Conservation (phyloP, 495 filamentous ascomycete species). For the Cercophora scortea region DNA sequence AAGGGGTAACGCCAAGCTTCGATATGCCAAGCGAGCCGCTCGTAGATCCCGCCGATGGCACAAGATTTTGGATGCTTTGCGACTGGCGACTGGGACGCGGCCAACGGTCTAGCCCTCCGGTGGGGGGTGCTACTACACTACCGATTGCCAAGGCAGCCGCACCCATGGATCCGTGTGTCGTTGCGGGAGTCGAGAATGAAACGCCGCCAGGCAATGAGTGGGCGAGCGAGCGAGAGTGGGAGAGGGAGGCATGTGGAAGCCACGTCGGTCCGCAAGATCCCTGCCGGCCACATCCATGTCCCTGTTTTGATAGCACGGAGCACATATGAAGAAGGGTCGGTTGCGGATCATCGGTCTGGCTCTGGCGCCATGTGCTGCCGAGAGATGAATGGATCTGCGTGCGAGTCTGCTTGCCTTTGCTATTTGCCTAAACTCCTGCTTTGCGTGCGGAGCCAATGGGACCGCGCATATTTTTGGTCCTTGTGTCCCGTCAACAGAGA, state of each 20-base stretch:
- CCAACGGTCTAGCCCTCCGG: too few species aligned
- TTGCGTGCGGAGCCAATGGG: neutral
- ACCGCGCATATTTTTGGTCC: neutral
- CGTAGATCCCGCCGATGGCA: neutral
- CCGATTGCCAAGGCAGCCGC: conserved; percentile 14
- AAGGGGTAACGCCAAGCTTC: neutral
- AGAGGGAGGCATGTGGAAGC: neutral
- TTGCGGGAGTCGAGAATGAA: too few species aligned
- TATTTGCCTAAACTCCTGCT: conserved; percentile 6
- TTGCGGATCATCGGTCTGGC: neutral
- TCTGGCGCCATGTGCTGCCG: neutral
- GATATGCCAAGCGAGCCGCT: conserved; percentile 3
- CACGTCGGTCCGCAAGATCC: neutral
- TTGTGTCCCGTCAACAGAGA: neutral
- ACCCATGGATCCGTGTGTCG: neutral
- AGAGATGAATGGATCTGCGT: neutral
- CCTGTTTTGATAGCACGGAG: neutral
- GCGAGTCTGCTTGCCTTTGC: neutral
- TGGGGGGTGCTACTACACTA: neutral
- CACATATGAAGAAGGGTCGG: conserved; percentile 2
- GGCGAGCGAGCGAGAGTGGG: neutral
- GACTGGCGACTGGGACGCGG: neutral
- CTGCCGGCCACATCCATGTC: neutral
- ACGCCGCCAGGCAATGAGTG: too few species aligned
- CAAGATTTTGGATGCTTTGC: neutral